phyloP scores from a whole-genome alignment of 2,329 filamentous ascomycete species.

The Sarocladium strictum region DNA sequence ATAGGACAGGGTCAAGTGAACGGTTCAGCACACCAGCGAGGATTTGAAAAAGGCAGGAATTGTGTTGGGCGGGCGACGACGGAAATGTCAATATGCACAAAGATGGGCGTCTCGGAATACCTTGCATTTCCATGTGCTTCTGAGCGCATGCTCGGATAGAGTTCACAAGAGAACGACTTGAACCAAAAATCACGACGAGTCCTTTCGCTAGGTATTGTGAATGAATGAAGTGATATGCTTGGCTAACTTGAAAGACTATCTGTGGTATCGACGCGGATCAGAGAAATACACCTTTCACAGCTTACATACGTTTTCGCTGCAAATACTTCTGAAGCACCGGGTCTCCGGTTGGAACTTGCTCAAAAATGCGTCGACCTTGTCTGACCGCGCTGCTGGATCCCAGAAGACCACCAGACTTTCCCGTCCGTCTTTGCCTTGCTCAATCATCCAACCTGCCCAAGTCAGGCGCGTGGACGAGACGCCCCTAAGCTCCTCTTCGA shows the following conservation, averaged over 20 bases:
- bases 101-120: constrained; percentile 10
- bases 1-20: constrained; percentile 24
- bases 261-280: neutral
- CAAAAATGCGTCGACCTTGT: constrained; percentile 22
- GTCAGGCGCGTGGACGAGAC: constrained; percentile 24
- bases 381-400: constrained; percentile 29
- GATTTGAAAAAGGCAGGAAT: neutral
- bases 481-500: constrained; percentile 24
- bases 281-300: neutral
- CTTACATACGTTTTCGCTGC: constrained; percentile 17
- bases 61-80: neutral
- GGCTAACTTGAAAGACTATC: constrained; percentile 10
- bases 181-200: constrained; percentile 19
- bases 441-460: constrained; percentile 36
- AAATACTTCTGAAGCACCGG: constrained; percentile 14
- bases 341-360: constrained; percentile 14
- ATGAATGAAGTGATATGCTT: neutral
- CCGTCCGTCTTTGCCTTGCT: constrained; percentile 24
- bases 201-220: neutral
- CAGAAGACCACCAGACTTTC: constrained; percentile 35
- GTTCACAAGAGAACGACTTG: constrained; percentile 28
- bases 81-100: constrained; percentile 9
- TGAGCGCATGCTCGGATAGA: constrained; percentile 32
- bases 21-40: constrained; percentile 30
- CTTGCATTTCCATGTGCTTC: constrained; percentile 26